Base-by-base conservation (phyloP, 345 rosid genomes). In the Erodium maritimum region DNA sequence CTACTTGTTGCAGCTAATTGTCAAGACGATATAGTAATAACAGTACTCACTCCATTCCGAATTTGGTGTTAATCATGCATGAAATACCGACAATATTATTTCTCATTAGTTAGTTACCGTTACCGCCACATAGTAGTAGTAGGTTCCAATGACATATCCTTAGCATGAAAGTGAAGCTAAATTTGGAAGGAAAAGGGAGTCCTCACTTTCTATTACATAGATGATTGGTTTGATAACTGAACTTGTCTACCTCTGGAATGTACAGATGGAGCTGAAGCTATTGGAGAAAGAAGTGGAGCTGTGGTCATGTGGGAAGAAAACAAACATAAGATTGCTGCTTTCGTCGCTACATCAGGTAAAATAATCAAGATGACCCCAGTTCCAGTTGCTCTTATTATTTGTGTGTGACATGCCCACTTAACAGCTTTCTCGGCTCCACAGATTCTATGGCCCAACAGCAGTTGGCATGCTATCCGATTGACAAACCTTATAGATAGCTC, bases 261-360 rank as follows among this genome's bases (percentile, higher is more conserved):
- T 65, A 37, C 78, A 86, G 93, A 68, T 73, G 61, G 85, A 76
- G 66, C 70, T 73, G 75, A 76, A 85, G 74, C 24, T 63, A 54
- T 54, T 80, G 69, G 86, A 87, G 57, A 84, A 81, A 78, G 85
- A 91, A 57, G 63, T 87, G 48, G 67, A 61, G 60, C 65, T 73
- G 22, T 91, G 97, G 97, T 80, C 87, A 53, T 71, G 80, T 17
- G 93, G 98, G 56, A 91, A 84, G 64, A 87, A 84, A 61, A 77
- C 72, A 46, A 79, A 91, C 72, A 81, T 91, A 34, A 73, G 86
- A 21, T 70, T 77, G 65, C 90, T 91, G 59, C 83, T 91, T 48
- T 88, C 98, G 11, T 77, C 89, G 19, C 74, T 91, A 16, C 90
- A 86, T 67, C 87, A 68, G 24, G 72, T 58, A 52, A 20, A 19